These are phyloP conservation scores for Hypoxylon sp. DNA, from an alignment of 2,329 filamentous ascomycete species.

Conservation along the genomic window DNA sequence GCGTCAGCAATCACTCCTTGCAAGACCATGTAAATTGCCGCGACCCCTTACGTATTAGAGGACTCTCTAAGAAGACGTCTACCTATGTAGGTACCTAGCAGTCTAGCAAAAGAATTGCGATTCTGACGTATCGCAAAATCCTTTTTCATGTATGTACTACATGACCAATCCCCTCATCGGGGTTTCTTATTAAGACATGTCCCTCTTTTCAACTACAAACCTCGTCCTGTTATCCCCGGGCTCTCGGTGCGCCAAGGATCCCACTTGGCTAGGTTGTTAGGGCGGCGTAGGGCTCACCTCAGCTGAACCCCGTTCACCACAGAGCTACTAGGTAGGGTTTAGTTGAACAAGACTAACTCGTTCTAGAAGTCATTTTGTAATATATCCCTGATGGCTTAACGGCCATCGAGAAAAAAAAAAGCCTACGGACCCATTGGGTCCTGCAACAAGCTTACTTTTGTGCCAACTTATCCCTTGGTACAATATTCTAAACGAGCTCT, in stretches of 20 bases:
- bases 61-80: constrained; percentile 23
- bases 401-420: constrained; percentile 14
- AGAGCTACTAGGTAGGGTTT: constrained; percentile 34
- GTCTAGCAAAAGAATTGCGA: constrained; percentile 9
- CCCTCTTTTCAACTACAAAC: constrained; percentile 30
- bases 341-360: constrained; percentile 36
- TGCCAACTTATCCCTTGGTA: constrained; percentile 21
- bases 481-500: constrained; percentile 7
- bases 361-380: constrained; percentile 37
- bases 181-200: constrained; percentile 26
- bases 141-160: constrained; percentile 10
- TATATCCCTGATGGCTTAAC: constrained; percentile 32
- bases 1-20: constrained; percentile 15
- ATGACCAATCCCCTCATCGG: constrained; percentile 10
- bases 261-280: constrained; percentile 36
- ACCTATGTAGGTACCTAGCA: constrained; percentile 17
- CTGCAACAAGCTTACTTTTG: constrained; percentile 26
- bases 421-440: constrained; percentile 13
- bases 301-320: constrained; percentile 45
- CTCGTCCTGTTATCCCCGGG: constrained; percentile 24
- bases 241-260: constrained; percentile 35
- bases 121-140: constrained; percentile 22
- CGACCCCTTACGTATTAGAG: constrained; percentile 27
- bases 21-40: constrained; percentile 6
- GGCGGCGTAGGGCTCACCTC: constrained; percentile 47